A percentile compares a stretch with the other conserved stretches of the same genome.
phyloP scores from a whole-genome alignment of 805 yeast species.

The Candida sakaeoensis region DNA sequence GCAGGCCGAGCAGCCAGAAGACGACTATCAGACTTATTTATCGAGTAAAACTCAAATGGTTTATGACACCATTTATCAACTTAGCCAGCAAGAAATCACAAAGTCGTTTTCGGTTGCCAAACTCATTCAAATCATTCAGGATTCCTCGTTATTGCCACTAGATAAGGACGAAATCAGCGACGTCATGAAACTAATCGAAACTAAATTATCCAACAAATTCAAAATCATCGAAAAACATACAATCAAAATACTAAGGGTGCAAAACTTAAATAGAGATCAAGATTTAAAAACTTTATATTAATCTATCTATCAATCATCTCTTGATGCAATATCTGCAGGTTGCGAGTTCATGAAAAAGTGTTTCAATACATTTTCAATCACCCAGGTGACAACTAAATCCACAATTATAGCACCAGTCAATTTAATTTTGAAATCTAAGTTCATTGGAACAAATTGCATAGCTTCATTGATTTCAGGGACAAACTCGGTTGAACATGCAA shows the following conservation, averaged over 20 bases:
- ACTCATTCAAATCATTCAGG: conserved; percentile 25
- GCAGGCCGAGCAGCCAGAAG: conserved; percentile 17
- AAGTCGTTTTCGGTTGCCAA: conserved; percentile 23
- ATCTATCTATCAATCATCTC: conserved; percentile 19
- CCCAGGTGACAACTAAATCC: conserved; percentile 76
- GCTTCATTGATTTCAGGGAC: conserved; percentile 91
- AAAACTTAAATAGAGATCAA: conserved; percentile 21
- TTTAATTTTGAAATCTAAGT: conserved; percentile 64
- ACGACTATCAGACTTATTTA: conserved; percentile 20
- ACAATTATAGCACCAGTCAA: conserved; percentile 68
- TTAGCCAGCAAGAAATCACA: conserved; percentile 8
- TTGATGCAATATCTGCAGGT: conserved; percentile 83
- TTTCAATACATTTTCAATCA: conserved; percentile 77
- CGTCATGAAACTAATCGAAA: conserved; percentile 19
- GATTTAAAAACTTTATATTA: conserved; percentile 19
- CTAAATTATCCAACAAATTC: conserved; percentile 16
- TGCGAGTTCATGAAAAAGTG: conserved; percentile 83
- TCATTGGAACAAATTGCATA: conserved; percentile 89
- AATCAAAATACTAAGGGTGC: conserved; percentile 24
- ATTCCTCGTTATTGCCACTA: conserved; percentile 30
- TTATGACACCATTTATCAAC: conserved; percentile 34
- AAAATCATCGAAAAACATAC: conserved; percentile 20
- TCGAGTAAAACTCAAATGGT: conserved; percentile 25
- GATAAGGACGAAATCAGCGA: conserved; percentile 28
- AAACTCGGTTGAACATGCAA: conserved; percentile 91